Percentiles rank a stretch among this genome's conserved stretches.
Conservation (phyloP, 2,329 filamentous ascomycete genomes). For the Exophiala dermatitidis region DNA sequence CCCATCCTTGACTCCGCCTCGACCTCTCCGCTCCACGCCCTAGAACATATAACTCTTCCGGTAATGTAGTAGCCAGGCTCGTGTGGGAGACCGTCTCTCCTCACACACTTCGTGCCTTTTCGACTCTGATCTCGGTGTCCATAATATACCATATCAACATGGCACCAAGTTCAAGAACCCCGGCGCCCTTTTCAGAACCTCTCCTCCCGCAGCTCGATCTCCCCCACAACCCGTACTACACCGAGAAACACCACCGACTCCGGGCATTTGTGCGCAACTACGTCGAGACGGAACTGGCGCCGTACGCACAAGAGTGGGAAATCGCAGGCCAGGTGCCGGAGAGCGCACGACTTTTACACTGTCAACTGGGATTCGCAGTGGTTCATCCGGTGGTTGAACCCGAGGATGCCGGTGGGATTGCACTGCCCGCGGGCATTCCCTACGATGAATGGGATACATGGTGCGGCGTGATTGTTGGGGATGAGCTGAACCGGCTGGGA, state of each 20-base stretch:
- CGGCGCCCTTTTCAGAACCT: constrained; percentile 64
- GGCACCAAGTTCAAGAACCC: neutral
- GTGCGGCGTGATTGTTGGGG: constrained; percentile 61
- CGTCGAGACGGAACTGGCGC: constrained; percentile 54
- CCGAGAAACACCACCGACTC: constrained; percentile 56
- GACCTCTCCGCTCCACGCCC: too few relatives aligned
- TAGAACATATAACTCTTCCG: too few relatives aligned
- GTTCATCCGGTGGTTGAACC: constrained; percentile 61
- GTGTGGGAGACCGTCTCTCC: too few relatives aligned
- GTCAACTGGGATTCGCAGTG: constrained; percentile 58
- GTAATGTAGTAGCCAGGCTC: too few relatives aligned
- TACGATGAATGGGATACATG: constrained; percentile 69
- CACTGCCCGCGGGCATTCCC: constrained; percentile 58
- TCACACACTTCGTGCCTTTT: too few relatives aligned
- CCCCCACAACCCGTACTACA: constrained; percentile 61
- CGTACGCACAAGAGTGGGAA: constrained; percentile 64
- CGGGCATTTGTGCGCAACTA: constrained; percentile 63
- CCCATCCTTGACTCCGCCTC: too few relatives aligned
- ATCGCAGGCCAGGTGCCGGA: constrained; percentile 56
- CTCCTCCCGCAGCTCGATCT: constrained; percentile 64
- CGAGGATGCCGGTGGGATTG: constrained; percentile 57
- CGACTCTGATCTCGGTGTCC: too few relatives aligned
- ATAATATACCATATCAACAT: too few relatives aligned
- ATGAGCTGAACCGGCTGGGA: constrained; percentile 63
- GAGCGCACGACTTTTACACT: constrained; percentile 58